phyloP scores from a whole-genome alignment of 176 grass and related monocot genomes.

The Hyparrhenia diplandra region DNA sequence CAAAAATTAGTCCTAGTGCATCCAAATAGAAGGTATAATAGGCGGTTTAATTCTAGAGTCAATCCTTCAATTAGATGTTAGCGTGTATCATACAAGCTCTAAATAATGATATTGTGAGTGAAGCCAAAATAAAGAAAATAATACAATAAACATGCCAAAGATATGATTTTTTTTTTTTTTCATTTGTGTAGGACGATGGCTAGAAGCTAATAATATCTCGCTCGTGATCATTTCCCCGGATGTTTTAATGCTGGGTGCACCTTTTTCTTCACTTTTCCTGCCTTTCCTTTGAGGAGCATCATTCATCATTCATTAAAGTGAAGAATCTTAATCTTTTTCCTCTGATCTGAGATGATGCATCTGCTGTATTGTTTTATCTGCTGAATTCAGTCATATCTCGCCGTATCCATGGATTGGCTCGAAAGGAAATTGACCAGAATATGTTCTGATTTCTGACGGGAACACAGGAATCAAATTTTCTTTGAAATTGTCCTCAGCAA shows the following conservation, averaged over 20 bases:
- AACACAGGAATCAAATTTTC: neutral
- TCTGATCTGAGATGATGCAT: neutral
- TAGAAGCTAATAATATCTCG: neutral
- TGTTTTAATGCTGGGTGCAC: too few relatives aligned
- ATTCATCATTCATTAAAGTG: neutral
- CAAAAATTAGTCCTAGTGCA: too few relatives aligned
- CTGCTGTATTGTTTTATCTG: neutral
- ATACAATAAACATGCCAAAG: neutral
- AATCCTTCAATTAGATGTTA: too few relatives aligned
- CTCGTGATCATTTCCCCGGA: neutral
- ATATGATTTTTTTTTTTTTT: neutral
- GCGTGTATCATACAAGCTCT: too few relatives aligned
- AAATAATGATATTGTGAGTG: too few relatives aligned
- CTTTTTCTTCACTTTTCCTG: neutral
- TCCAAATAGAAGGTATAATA: too few relatives aligned
- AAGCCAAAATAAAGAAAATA: neutral
- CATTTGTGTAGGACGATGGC: neutral
- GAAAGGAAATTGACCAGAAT: slow-evolving; percentile 15
- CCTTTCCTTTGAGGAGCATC: slow-evolving; percentile 12
- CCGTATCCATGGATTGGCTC: slow-evolving; percentile 26
- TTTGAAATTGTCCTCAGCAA: neutral
- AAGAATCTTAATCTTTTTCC: neutral
- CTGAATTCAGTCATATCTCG: slow-evolving; percentile 11
- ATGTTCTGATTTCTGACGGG: slow-evolving; percentile 1
- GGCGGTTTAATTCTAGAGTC: too few relatives aligned